Conservation (phyloP, 331 rosid genomes). For the Erythrophleum ivorense region DNA sequence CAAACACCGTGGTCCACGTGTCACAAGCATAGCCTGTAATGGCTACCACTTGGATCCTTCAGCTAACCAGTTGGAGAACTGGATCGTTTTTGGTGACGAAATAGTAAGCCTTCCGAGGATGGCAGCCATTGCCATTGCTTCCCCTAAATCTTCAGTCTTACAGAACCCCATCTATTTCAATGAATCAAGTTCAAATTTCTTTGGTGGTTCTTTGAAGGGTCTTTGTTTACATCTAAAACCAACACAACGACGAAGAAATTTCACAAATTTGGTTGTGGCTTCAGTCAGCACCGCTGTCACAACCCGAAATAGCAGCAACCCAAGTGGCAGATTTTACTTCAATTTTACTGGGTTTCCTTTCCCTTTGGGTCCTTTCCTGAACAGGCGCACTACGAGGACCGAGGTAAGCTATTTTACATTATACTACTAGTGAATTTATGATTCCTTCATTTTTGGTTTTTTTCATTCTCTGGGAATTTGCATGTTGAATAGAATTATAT, state of each 20-base stretch:
- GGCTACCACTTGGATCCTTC: constrained; percentile 23
- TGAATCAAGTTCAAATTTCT: constrained; percentile 49
- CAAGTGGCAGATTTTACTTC: constrained; percentile 83
- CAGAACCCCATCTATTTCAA: constrained; percentile 53
- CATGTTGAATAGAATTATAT: neutral
- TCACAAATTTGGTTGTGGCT: constrained; percentile 60
- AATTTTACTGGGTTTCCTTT: constrained; percentile 96
- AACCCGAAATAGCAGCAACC: constrained; percentile 39
- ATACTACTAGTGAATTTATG: neutral
- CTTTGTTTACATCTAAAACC: constrained; percentile 50
- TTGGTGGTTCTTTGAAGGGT: constrained; percentile 63
- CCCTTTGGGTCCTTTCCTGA: constrained; percentile 95
- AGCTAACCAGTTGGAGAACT: no score
- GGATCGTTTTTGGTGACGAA: neutral
- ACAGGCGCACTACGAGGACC: constrained; percentile 74
- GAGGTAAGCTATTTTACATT: constrained; percentile 58
- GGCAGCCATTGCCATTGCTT: constrained; percentile 62
- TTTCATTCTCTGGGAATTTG: neutral
- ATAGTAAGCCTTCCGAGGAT: constrained; percentile 10
- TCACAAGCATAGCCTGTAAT: constrained; percentile 59
- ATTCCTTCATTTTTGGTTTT: constrained; percentile 3
- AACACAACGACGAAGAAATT: constrained; percentile 52
- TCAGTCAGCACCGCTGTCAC: constrained; percentile 48
- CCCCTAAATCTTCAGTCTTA: constrained; percentile 60
- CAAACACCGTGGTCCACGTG: constrained; percentile 67